phyloP scores from a whole-genome alignment of 2,329 filamentous ascomycete genomes.

The Ramularia collo-cygni region DNA sequence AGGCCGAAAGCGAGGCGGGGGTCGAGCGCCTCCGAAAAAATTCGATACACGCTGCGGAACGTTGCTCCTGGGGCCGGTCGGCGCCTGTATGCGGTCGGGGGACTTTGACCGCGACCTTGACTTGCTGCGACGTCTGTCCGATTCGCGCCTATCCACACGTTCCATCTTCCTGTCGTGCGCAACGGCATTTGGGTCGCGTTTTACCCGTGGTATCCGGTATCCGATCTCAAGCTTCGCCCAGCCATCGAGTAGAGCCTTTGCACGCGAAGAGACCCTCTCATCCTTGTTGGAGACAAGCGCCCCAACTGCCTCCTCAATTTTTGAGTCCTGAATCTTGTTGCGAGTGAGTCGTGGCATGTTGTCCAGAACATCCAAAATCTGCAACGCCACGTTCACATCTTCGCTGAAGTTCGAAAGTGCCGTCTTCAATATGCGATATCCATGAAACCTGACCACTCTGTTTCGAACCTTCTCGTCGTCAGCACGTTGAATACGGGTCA shows the following conservation, averaged over 20 bases:
- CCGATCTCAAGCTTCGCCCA: slow-evolving; percentile 88
- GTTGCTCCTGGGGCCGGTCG: slow-evolving; percentile 46
- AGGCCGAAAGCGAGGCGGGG: slow-evolving; percentile 36
- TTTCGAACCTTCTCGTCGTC: slow-evolving; percentile 82
- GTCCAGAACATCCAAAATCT: slow-evolving; percentile 83
- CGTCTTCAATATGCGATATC: slow-evolving; percentile 88
- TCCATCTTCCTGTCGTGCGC: slow-evolving; percentile 52
- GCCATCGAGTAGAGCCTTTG: slow-evolving; percentile 65
- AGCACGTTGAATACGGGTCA: slow-evolving; percentile 79
- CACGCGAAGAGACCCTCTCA: slow-evolving; percentile 65
- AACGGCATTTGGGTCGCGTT: slow-evolving; percentile 61
- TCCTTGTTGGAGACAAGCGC: slow-evolving; percentile 56
- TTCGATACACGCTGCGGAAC: slow-evolving; percentile 54
- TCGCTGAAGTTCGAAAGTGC: slow-evolving; percentile 77
- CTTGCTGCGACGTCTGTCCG: slow-evolving; percentile 42
- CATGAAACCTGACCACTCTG: slow-evolving; percentile 90
- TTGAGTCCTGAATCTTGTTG: slow-evolving; percentile 95
- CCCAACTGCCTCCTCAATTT: slow-evolving; percentile 78
- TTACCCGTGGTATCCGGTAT: slow-evolving; percentile 88
- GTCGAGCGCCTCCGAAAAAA: slow-evolving; percentile 49
- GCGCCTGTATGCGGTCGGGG: slow-evolving; percentile 38
- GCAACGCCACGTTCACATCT: slow-evolving; percentile 83
- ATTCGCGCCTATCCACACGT: slow-evolving; percentile 54
- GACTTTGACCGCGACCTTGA: slow-evolving; percentile 46
- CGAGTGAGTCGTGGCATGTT: slow-evolving; percentile 83